Percentiles rank a stretch among this genome's conserved stretches.
These are phyloP conservation scores for Penicillium samsonianum DNA, from an alignment of 495 filamentous ascomycete genomes.

Conservation along the genomic window DNA sequence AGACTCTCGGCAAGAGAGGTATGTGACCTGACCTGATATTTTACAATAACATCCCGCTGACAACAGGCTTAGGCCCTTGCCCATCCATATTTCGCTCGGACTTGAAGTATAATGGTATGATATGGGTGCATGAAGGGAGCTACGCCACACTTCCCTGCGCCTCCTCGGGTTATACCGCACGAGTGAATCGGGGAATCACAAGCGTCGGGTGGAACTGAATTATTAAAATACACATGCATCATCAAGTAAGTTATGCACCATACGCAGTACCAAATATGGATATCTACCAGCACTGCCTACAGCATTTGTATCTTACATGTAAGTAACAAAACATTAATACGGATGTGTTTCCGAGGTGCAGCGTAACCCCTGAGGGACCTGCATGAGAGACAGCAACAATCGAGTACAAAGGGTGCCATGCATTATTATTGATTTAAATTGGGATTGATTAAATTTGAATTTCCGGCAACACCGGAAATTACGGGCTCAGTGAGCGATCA, in stretches of 20 bases:
- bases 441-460: constrained; percentile 8
- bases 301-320: not conserved
- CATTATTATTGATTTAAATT: not conserved
- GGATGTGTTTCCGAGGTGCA: not conserved
- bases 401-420: not conserved
- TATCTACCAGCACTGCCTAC: not conserved
- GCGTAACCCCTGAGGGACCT: constrained; percentile 3
- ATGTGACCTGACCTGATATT: constrained; percentile 20
- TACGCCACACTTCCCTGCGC: constrained; percentile 8
- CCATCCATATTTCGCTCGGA: constrained; percentile 41
- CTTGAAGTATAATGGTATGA: constrained; percentile 16
- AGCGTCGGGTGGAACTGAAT: constrained; percentile 2
- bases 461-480: constrained; percentile 15
- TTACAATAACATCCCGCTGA: constrained; percentile 22
- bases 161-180: constrained; percentile 8
- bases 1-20: constrained; percentile 54
- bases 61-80: constrained; percentile 32
- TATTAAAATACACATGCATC: not conserved
- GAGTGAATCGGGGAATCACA: constrained; percentile 5
- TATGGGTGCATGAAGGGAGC: not conserved
- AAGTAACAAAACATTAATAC: not conserved
- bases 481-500: constrained; percentile 5
- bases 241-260: not conserved
- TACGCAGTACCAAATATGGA: not conserved
- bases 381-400: not conserved